A percentile compares a stretch with the other conserved stretches of the same genome.
These are phyloP conservation scores for Phytopythium montanum DNA, from an alignment of 352 stramenopile species.

Conservation along the genomic window DNA sequence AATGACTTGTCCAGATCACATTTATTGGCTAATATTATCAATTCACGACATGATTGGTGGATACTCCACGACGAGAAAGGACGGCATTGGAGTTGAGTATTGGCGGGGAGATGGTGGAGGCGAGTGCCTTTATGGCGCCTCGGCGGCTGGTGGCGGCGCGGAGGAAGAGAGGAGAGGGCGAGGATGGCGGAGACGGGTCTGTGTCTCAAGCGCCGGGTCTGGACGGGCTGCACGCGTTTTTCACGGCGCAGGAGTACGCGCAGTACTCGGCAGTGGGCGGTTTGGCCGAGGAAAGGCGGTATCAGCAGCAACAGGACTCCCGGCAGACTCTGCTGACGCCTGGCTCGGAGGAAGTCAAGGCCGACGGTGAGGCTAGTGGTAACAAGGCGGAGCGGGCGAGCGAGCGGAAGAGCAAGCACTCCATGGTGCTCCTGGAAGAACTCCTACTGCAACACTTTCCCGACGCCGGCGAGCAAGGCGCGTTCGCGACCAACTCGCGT, in stretches of 20 bases:
- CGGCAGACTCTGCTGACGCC: slow-evolving; percentile 18
- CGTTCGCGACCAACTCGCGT: slow-evolving; percentile 23
- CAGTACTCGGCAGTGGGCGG: slow-evolving; percentile 29
- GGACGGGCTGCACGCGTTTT: slow-evolving; percentile 17
- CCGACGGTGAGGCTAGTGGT: neutral
- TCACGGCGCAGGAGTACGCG: slow-evolving; percentile 34
- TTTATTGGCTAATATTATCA: neutral
- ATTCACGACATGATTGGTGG: neutral
- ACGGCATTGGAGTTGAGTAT: neutral
- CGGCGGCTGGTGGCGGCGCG: slow-evolving; percentile 33
- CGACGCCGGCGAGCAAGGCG: slow-evolving; percentile 10
- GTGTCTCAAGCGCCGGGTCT: neutral
- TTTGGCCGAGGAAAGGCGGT: slow-evolving; percentile 17
- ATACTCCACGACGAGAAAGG: neutral
- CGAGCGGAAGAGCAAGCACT: slow-evolving; percentile 19
- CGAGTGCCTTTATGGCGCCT: slow-evolving; percentile 46
- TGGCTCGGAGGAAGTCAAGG: neutral
- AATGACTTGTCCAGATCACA: neutral
- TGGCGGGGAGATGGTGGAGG: neutral
- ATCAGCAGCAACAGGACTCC: slow-evolving; percentile 22
- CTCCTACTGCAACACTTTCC: slow-evolving; percentile 17
- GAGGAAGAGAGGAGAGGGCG: slow-evolving; percentile 41
- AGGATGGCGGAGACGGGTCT: no score
- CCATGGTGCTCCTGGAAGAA: slow-evolving; percentile 32
- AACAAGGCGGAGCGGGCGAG: neutral